Percentiles rank a stretch among this genome's conserved stretches.
phyloP scores from a whole-genome alignment of 352 stramenopile species.

The Phytophthora sp. region DNA sequence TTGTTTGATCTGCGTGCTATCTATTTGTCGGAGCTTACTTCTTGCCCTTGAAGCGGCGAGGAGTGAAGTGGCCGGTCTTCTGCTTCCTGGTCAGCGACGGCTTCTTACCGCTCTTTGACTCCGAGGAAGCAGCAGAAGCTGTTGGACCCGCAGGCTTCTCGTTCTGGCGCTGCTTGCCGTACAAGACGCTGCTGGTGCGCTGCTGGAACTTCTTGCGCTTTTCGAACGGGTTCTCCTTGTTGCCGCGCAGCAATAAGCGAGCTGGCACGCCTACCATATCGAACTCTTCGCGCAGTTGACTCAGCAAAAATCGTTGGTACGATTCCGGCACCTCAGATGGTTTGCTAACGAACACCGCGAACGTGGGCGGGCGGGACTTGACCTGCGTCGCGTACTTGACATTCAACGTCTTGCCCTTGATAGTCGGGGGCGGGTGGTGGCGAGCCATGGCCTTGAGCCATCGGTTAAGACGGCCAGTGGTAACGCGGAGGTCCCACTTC shows the following conservation, averaged over 20 bases:
- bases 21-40: slow-evolving; percentile 19
- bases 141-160: slow-evolving; percentile 1
- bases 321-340: slow-evolving; percentile 73
- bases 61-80: slow-evolving; percentile 45
- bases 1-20: slow-evolving; percentile 20
- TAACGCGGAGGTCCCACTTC: slow-evolving; percentile 80
- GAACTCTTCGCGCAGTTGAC: slow-evolving; percentile 83
- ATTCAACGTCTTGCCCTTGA: slow-evolving; percentile 87
- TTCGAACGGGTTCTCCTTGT: slow-evolving; percentile 84
- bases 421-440: slow-evolving; percentile 79
- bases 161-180: slow-evolving; percentile 60
- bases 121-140: not conserved
- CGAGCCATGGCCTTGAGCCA: slow-evolving; percentile 87
- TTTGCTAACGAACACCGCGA: slow-evolving; percentile 86
- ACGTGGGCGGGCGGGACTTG: slow-evolving; percentile 82
- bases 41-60: slow-evolving; percentile 44
- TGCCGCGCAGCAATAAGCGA: slow-evolving; percentile 76
- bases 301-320: slow-evolving; percentile 82
- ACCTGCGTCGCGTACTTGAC: slow-evolving; percentile 90
- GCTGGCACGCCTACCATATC: slow-evolving; percentile 84
- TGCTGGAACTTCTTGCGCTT: slow-evolving; percentile 87
- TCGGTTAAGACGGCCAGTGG: slow-evolving; percentile 77
- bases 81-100: slow-evolving; percentile 42
- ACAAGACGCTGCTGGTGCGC: slow-evolving; percentile 64
- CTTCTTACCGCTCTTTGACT: slow-evolving; percentile 26